Percentiles rank a stretch among this genome's conserved stretches.
Evolutionary conservation across 225 moss, liverwort and hornwort species (phyloP).

Genomic region (Polytrichum formosum): DNA sequence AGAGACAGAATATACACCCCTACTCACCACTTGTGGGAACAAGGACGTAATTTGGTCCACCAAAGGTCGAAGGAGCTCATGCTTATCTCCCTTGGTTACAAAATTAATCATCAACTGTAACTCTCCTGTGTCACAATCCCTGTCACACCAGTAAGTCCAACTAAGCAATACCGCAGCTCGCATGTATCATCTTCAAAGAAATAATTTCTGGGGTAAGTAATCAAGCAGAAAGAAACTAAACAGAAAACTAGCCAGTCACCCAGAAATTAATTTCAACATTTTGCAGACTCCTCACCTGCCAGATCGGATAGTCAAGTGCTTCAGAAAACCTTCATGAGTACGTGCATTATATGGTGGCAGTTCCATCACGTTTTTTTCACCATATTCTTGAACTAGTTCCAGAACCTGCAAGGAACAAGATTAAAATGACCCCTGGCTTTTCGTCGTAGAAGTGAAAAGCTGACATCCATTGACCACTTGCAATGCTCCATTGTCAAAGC

Average conservation of each 20-base stretch:
- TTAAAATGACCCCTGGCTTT: too few species aligned
- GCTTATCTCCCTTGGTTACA: conserved; percentile 84
- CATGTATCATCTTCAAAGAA: neutral
- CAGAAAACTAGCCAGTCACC: too few species aligned
- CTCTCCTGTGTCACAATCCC: conserved; percentile 71
- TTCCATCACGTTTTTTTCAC: conserved; percentile 55
- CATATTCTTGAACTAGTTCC: conserved; percentile 62
- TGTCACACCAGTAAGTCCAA: conserved; percentile 10
- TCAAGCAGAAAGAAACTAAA: too few species aligned
- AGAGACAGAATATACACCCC: neutral
- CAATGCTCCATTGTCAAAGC: too few species aligned
- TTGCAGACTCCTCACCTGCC: conserved; percentile 67
- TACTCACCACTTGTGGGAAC: conserved; percentile 82
- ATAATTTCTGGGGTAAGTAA: too few species aligned
- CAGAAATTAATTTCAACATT: neutral
- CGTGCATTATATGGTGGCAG: conserved; percentile 73
- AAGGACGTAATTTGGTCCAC: conserved; percentile 56
- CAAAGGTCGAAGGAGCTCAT: conserved; percentile 70
- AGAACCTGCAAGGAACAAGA: conserved; percentile 53
- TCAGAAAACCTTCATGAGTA: conserved; percentile 79
- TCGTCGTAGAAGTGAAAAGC: too few species aligned
- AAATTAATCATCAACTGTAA: conserved; percentile 93
- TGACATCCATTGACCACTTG: too few species aligned
- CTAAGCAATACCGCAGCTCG: neutral
- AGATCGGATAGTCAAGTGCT: conserved; percentile 87